A percentile compares a stretch with the other conserved stretches of the same genome.
Conservation (phyloP, 176 grass and related monocot genomes). For the Musa itinerans region DNA sequence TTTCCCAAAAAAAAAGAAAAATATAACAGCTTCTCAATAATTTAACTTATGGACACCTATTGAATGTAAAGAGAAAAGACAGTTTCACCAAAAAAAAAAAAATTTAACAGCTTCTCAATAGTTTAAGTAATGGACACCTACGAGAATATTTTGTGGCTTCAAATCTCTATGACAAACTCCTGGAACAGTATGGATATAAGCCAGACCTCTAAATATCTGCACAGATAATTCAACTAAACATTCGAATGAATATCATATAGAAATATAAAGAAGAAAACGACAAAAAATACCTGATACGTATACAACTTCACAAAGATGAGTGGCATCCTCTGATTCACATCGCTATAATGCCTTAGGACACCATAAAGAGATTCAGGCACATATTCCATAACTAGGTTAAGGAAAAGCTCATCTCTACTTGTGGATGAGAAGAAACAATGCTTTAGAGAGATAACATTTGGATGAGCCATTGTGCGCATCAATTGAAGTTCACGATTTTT, state of each 20-base stretch:
- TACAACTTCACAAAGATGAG: constrained; percentile 20
- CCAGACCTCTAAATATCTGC: constrained; percentile 20
- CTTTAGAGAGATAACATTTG: constrained; percentile 17
- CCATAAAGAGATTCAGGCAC: constrained; percentile 18
- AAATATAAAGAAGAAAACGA: background rate
- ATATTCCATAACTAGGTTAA: constrained; percentile 23
- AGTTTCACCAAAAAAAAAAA: too few species aligned
- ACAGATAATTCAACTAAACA: constrained; percentile 3
- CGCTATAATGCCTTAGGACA: constrained; percentile 16
- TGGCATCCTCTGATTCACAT: constrained; percentile 21
- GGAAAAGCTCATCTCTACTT: constrained; percentile 18
- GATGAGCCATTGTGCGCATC: constrained; percentile 20
- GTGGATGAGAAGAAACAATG: constrained; percentile 22
- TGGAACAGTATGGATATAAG: constrained; percentile 15
- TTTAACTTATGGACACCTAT: background rate
- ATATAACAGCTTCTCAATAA: background rate
- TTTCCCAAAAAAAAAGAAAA: background rate
- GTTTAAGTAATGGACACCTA: background rate
- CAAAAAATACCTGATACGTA: constrained; percentile 8
- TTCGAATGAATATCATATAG: background rate
- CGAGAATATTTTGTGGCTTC: constrained; percentile 20
- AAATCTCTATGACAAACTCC: constrained; percentile 21
- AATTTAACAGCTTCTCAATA: background rate
- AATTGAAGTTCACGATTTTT: constrained; percentile 20
- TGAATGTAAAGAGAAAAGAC: too few species aligned